A percentile compares a stretch with the other conserved stretches of the same genome.
These are phyloP conservation scores for Russula sp. DNA, from an alignment of 768 basidiomycete species.

Conservation along the genomic window DNA sequence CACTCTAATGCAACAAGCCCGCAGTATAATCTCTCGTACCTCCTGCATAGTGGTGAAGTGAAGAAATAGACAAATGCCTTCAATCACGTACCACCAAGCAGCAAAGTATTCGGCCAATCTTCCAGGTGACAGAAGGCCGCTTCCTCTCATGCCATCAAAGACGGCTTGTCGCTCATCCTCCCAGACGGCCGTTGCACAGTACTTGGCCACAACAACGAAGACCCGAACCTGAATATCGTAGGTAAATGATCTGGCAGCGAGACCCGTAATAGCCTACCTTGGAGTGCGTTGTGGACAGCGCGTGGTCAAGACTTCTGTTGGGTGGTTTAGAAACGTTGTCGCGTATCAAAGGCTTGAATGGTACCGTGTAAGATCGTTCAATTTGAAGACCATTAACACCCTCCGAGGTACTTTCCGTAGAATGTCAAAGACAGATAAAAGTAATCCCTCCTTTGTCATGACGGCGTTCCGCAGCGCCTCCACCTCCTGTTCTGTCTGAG, in stretches of 20 bases:
- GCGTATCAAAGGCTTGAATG: conserved; percentile 11
- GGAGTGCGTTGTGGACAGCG: conserved; percentile 82
- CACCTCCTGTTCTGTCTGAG: conserved; percentile 70
- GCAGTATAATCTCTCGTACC: conserved; percentile 47
- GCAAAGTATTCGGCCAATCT: conserved; percentile 43
- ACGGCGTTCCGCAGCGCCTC: conserved; percentile 79
- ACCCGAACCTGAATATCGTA: conserved; percentile 55
- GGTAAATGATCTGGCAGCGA: background rate
- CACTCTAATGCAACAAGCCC: conserved; percentile 48
- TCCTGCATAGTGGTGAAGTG: conserved; percentile 35
- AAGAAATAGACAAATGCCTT: background rate
- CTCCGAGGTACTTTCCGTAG: conserved; percentile 78
- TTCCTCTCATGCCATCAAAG: conserved; percentile 36
- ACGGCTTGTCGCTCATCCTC: conserved; percentile 46
- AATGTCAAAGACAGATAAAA: conserved; percentile 82
- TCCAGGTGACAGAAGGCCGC: conserved; percentile 44
- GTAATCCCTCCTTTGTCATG: conserved; percentile 70
- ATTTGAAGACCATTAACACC: conserved; percentile 75
- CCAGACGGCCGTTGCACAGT: conserved; percentile 78
- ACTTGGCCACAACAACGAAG: conserved; percentile 87
- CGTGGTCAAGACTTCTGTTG: conserved; percentile 67
- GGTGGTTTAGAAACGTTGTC: background rate
- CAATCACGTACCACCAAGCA: conserved; percentile 59
- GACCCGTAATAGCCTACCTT: conserved; percentile 36
- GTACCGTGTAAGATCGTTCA: conserved; percentile 79